Conservation (phyloP, 1,139 yeast species). For the Suhomyces coccinellae region DNA sequence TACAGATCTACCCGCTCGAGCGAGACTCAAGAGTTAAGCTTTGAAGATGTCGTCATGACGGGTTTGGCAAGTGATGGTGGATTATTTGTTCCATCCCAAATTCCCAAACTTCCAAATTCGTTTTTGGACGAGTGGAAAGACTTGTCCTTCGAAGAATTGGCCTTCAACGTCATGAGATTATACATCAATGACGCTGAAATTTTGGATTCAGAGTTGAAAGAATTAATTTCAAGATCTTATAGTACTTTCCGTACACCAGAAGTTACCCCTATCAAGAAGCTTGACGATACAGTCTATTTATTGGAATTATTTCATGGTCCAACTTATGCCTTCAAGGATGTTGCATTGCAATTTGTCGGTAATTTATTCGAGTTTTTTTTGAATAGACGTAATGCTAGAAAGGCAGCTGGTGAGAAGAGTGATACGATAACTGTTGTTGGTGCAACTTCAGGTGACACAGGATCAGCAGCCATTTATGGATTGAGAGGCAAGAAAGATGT, state of each 20-base stretch:
- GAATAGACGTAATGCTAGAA: slow-evolving; percentile 68
- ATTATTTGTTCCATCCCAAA: slow-evolving; percentile 79
- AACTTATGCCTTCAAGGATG: slow-evolving; percentile 97
- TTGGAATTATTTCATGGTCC: slow-evolving; percentile 98
- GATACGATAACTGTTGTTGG: slow-evolving; percentile 94
- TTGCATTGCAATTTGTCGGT: slow-evolving; percentile 96
- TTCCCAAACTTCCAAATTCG: slow-evolving; percentile 66
- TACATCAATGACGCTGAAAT: slow-evolving; percentile 74
- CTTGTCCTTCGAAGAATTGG: slow-evolving; percentile 78
- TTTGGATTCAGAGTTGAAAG: slow-evolving; percentile 62
- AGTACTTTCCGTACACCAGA: slow-evolving; percentile 84
- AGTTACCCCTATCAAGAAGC: slow-evolving; percentile 76
- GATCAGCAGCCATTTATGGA: slow-evolving; percentile 98
- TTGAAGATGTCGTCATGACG: slow-evolving; percentile 90
- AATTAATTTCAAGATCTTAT: slow-evolving; percentile 69
- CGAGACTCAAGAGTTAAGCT: slow-evolving; percentile 55
- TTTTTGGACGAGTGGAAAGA: slow-evolving; percentile 70
- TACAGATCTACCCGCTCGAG: slow-evolving; percentile 89
- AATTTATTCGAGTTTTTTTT: slow-evolving; percentile 91
- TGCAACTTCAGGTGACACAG: slow-evolving; percentile 99
- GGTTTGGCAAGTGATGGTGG: slow-evolving; percentile 98
- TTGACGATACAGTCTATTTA: slow-evolving; percentile 63
- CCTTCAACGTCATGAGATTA: slow-evolving; percentile 78
- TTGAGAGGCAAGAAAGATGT: slow-evolving; percentile 95
- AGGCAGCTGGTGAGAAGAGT: slow-evolving; percentile 57